Base-by-base conservation (phyloP, 176 grass and related monocot genomes). In the Avena sativa region DNA sequence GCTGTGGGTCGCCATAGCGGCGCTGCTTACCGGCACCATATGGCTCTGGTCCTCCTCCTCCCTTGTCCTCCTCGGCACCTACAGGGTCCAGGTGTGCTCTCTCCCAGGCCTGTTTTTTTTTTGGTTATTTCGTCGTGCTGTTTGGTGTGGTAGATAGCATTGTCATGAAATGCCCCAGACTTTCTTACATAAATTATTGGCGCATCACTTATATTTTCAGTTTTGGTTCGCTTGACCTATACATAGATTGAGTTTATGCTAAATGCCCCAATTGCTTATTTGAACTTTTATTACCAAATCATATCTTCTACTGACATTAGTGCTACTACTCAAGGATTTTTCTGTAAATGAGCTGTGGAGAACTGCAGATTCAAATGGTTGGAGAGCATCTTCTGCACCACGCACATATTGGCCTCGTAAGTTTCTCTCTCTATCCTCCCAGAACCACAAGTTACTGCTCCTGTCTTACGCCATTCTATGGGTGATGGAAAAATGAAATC, bases 351-450 rank as follows among this genome's bases (percentile, higher is more conserved):
- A 96, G 75, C 76, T 98, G 43, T 96, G 96, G 93, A 92, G 81
- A 89, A 96, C 90, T 69, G 92, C 89, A 87, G 80, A 96, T 90
- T 94, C 96, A 71, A 91, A 88, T 79, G 93, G 96, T 50, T 98
- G 96, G 96, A 94, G 90, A 89, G 91, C 96, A 67, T 96, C 94
- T 82, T 98, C 94, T 79, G 92, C 97, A 63, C 97, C 97, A 36
- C 92, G 97, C 68, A 87, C 89, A 4, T 88, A 91, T 80, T 98
- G 97, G 97, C 87, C 85, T 83, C 76, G 94, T 96, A 92, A 87
- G 88, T 86, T 61, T 80, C 49, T 61, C 53, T 89, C 40, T 49
- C 11, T 84, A 53, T 76, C 13, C 23, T 53, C 49, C 8, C 12
- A 53, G 49, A 76, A 76, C 14, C 25, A 32, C 1, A 17, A 30